Conservation (phyloP, 1,139 yeast species). For the Blastobotrys illinoisensis region DNA sequence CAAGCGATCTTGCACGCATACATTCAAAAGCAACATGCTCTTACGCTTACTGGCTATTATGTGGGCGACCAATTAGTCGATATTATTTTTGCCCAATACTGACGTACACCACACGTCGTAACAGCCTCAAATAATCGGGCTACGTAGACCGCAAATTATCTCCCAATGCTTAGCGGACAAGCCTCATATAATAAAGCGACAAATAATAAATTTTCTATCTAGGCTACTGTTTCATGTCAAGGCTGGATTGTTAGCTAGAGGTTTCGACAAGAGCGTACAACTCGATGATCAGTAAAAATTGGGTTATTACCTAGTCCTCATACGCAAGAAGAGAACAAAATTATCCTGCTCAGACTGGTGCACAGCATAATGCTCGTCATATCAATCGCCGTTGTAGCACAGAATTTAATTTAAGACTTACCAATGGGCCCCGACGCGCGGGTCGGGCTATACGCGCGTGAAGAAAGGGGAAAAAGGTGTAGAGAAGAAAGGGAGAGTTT, state of each 20-base stretch:
- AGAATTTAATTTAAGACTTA: background rate
- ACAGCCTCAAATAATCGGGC: no score
- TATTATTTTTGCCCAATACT: no score
- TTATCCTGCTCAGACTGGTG: slow-evolving; percentile 29
- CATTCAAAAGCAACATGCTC: background rate
- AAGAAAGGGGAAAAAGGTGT: background rate
- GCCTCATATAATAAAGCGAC: no score
- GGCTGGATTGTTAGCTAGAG: background rate
- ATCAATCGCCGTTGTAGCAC: background rate
- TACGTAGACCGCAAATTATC: no score
- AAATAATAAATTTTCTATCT: no score
- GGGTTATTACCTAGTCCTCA: slow-evolving; percentile 16
- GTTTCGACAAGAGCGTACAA: no score
- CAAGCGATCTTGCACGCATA: background rate
- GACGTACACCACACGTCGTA: no score
- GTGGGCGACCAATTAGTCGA: background rate
- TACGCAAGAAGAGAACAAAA: slow-evolving; percentile 23
- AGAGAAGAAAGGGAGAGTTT: background rate
- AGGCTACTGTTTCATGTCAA: no score
- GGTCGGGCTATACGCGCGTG: background rate
- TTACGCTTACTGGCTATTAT: no score
- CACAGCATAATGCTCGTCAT: slow-evolving; percentile 28
- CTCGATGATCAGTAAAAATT: background rate
- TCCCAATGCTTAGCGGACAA: no score
- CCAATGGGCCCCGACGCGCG: background rate